A percentile compares a stretch with the other conserved stretches of the same genome.
Evolutionary conservation across 164 flowering plant genomes (phyloP).

Genomic region (Brasenia schreberi): DNA sequence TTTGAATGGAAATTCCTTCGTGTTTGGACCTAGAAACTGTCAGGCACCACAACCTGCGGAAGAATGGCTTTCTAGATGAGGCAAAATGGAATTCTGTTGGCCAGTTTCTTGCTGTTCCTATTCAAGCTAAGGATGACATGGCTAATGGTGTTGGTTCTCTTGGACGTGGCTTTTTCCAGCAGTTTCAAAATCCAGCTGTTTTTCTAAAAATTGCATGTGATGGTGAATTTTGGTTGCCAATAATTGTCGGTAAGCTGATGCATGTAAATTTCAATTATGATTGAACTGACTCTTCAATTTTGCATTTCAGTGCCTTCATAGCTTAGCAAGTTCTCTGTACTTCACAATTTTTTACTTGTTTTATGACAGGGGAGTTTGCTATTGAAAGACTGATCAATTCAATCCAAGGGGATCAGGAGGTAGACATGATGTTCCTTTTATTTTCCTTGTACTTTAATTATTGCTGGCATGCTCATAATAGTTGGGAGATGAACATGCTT

Average conservation of each 20-base stretch:
- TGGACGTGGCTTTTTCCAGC: constrained; percentile 40
- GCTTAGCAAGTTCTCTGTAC: neutral
- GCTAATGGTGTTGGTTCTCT: constrained; percentile 11
- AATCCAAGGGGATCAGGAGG: constrained; percentile 21
- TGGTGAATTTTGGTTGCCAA: constrained; percentile 60
- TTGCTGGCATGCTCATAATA: neutral
- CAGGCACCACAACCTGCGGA: constrained; percentile 34
- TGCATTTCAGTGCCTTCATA: neutral
- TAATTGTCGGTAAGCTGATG: constrained; percentile 43
- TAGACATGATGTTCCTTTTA: constrained; percentile 21
- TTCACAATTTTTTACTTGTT: neutral
- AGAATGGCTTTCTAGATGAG: constrained; percentile 35
- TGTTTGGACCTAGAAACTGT: constrained; percentile 31
- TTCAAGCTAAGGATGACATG: constrained; percentile 16
- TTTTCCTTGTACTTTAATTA: neutral
- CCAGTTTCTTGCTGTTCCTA: constrained; percentile 15
- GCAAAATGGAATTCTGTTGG: constrained; percentile 19
- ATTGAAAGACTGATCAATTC: constrained; percentile 43
- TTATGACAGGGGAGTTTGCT: constrained; percentile 48
- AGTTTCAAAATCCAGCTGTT: constrained; percentile 49
- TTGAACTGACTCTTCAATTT: neutral
- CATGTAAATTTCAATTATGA: neutral
- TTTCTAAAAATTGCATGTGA: constrained; percentile 73
- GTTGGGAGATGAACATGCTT: constrained; percentile 9
- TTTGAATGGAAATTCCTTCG: neutral